Evolutionary conservation across 768 basidiomycete species (phyloP).

Genomic region (Panaeolus papilionaceus): DNA sequence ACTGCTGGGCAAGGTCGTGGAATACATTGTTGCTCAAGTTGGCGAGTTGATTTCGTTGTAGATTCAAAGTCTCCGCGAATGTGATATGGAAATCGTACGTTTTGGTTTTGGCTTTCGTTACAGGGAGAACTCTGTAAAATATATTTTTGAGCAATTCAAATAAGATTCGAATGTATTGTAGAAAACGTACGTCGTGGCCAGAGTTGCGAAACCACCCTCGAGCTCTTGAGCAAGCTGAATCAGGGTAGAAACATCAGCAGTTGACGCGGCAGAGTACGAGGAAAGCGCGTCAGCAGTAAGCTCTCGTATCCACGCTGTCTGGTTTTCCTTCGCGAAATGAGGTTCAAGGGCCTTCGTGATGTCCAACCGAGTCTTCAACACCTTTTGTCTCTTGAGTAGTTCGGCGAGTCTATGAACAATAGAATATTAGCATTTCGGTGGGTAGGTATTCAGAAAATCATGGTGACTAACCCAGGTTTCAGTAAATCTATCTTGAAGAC

Average conservation of each 20-base stretch:
- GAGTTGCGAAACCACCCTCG: conserved; percentile 21
- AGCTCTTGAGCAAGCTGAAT: conserved; percentile 25
- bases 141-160: background rate
- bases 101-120: conserved; percentile 23
- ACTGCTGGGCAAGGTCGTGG: background rate
- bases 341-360: conserved; percentile 14
- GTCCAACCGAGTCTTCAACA: conserved; percentile 21
- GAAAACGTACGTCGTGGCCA: background rate
- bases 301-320: conserved; percentile 29
- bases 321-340: background rate
- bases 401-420: conserved; percentile 17
- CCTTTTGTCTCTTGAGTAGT: conserved; percentile 25
- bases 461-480: conserved; percentile 25
- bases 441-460: no score
- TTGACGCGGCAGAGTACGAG: conserved; percentile 25
- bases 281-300: conserved; percentile 26
- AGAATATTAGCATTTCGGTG: background rate
- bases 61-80: conserved; percentile 30
- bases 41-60: conserved; percentile 17
- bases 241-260: conserved; percentile 32
- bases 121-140: background rate
- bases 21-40: no score
- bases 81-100: conserved; percentile 32
- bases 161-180: conserved; percentile 30
- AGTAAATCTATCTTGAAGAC: conserved; percentile 32